phyloP scores from a whole-genome alignment of 495 filamentous ascomycete species.

The Evernia prunastri region DNA sequence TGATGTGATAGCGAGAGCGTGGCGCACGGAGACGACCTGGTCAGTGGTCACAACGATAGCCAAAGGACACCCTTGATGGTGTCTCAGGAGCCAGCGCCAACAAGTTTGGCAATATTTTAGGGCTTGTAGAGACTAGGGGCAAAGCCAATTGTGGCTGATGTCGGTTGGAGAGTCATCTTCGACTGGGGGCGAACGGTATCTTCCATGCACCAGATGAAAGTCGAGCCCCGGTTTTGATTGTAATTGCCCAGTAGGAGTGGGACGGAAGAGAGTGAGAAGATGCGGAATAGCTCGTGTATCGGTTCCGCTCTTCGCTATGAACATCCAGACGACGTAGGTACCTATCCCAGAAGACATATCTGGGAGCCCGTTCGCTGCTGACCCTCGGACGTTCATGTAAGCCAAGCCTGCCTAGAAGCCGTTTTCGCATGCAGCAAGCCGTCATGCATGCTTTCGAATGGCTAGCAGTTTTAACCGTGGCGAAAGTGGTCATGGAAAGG shows the following conservation, averaged over 20 bases:
- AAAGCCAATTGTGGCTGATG: slow-evolving; percentile 3
- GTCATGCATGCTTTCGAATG: not conserved
- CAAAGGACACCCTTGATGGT: not conserved
- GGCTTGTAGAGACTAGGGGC: not conserved
- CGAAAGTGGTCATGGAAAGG: slow-evolving; percentile 4
- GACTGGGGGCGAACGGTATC: not conserved
- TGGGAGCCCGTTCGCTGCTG: slow-evolving; percentile 2
- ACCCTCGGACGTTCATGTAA: slow-evolving; percentile 14
- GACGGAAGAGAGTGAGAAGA: not conserved
- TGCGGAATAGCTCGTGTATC: not conserved
- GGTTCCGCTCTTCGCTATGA: slow-evolving; percentile 2
- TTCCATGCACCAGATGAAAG: not conserved
- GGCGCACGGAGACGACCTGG: slow-evolving; percentile 13
- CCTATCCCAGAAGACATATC: not conserved
- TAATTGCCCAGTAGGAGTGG: not conserved
- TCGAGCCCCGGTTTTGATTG: not conserved
- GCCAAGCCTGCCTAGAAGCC: slow-evolving; percentile 5
- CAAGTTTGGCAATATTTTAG: not conserved
- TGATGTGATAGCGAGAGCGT: slow-evolving; percentile 14
- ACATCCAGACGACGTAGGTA: not conserved
- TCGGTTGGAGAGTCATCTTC: not conserved
- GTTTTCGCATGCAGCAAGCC: slow-evolving; percentile 16
- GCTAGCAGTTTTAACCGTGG: slow-evolving; percentile 9
- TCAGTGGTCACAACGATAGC: slow-evolving; percentile 9
- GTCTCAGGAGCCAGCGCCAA: slow-evolving; percentile 4